A percentile compares a stretch with the other conserved stretches of the same genome.
These are phyloP conservation scores for Synchytrium microbalum DNA, from an alignment of 371 early-diverging fungal genomes.

Conservation along the genomic window DNA sequence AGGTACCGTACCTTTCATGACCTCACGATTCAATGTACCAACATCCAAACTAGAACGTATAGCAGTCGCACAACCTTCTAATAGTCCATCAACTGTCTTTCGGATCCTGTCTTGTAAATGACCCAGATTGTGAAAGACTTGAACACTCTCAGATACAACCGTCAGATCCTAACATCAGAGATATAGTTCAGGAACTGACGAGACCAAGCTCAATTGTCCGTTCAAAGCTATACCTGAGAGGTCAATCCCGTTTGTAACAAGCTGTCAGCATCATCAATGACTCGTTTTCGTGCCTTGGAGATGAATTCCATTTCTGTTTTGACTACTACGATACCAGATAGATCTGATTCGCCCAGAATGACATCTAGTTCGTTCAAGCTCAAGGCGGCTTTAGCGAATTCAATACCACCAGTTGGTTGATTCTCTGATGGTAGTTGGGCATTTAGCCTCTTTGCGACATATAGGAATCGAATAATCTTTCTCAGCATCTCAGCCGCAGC, in stretches of 20 bases:
- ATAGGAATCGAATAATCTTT: slow-evolving; percentile 54
- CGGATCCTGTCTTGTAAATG: slow-evolving; percentile 43
- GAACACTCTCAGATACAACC: slow-evolving; percentile 65
- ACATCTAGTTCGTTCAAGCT: slow-evolving; percentile 33
- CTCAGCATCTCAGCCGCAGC: slow-evolving; percentile 55
- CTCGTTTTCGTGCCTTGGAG: slow-evolving; percentile 30
- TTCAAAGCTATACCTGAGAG: slow-evolving; percentile 24
- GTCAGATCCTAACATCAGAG: slow-evolving; percentile 46
- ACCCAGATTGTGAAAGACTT: slow-evolving; percentile 64
- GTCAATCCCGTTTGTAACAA: slow-evolving; percentile 52
- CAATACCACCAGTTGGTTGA: slow-evolving; percentile 36
- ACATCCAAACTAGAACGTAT: slow-evolving; percentile 56
- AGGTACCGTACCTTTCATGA: slow-evolving; percentile 47
- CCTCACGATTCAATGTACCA: slow-evolving; percentile 51
- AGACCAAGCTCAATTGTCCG: background rate
- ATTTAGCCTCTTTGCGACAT: slow-evolving; percentile 53
- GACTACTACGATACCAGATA: slow-evolving; percentile 59
- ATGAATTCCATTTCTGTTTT: slow-evolving; percentile 45
- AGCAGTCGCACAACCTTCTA: slow-evolving; percentile 42
- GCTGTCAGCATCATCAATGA: slow-evolving; percentile 48
- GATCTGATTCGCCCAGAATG: slow-evolving; percentile 51
- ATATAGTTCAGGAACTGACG: background rate
- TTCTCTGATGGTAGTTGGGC: slow-evolving; percentile 32
- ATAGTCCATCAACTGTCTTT: slow-evolving; percentile 35
- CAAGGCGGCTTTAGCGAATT: slow-evolving; percentile 32